Evolutionary conservation across 2,329 filamentous ascomycete genomes (phyloP), one percentile per base, ranked within the genome.

Genomic region (Trichoderma sp.): DNA sequence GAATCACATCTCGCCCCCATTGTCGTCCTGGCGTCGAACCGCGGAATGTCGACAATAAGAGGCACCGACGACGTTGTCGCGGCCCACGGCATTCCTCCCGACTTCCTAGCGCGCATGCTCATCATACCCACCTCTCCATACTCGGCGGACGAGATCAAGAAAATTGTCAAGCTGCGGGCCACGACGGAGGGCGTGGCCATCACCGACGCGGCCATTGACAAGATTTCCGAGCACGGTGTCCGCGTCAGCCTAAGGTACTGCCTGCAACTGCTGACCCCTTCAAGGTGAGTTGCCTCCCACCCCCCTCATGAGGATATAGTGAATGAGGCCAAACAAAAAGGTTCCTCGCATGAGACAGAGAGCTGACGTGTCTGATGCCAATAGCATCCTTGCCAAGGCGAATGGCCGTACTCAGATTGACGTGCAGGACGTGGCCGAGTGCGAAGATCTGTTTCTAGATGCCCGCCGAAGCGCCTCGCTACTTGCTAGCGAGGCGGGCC

Each of bases 41-140:
- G 95, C 73, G 95, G 95, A 77, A 90, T 93, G 83, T 94, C 92
- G 69, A 91, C 92, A 69, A 95, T 99, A 75, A 91, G 93, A 72
- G 94, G 94, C 74, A 94, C 91, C 64, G 85, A 90, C 71, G 87
- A 91, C 76, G 84, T 95, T 74, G 84, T 90, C 71, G 92, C 93
- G 64, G 92, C 95, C 4, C 95, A 99, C 79, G 95, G 95, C 74
- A 90, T 99, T 71, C 95, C 95, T 17, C 88, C 94, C 10, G 95
- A 99, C 78, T 93, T 99, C 71, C 85, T 99, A 63, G 90, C 92
- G 63, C 92, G 95, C 67, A 87, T 99, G 63, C 90, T 99, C 74
- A 98, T 99, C 79, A 90, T 99, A 73, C 95, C 95, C 51, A 99
- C 95, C 19, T 91, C 93, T 71, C 89, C 93, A 12, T 99, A 98